phyloP scores from a whole-genome alignment of 768 basidiomycete species.

The Chiua virens region DNA sequence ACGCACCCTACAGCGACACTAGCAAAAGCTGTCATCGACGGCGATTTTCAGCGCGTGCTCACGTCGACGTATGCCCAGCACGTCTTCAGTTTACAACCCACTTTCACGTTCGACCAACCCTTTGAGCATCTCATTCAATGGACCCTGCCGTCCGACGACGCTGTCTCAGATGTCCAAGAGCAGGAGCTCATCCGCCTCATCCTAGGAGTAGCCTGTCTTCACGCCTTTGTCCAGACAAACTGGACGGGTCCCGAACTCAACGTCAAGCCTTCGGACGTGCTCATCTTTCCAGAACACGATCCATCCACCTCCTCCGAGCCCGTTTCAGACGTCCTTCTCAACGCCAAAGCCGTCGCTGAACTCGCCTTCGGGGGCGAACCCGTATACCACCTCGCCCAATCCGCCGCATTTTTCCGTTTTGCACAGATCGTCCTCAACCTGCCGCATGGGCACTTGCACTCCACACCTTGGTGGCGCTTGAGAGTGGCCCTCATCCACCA shows the following conservation, averaged over 20 bases:
- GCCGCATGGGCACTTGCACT: conserved; percentile 48
- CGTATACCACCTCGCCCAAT: conserved; percentile 84
- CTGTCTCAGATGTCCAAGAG: conserved; percentile 35
- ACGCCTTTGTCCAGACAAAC: conserved; percentile 90
- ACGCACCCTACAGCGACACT: conserved; percentile 33
- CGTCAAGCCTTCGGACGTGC: conserved; percentile 44
- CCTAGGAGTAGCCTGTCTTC: conserved; percentile 76
- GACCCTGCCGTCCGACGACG: conserved; percentile 16
- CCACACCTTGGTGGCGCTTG: conserved; percentile 82
- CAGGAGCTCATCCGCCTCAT: conserved; percentile 59
- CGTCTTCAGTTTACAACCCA: conserved; percentile 35
- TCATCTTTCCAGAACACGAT: conserved; percentile 35
- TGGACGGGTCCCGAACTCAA: conserved; percentile 94
- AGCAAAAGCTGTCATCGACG: conserved; percentile 57
- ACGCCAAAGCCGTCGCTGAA: conserved; percentile 67
- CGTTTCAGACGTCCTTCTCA: conserved; percentile 50
- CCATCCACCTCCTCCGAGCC: neutral
- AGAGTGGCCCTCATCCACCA: conserved; percentile 72
- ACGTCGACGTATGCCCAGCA: conserved; percentile 44
- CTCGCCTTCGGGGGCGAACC: conserved; percentile 90
- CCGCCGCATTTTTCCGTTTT: conserved; percentile 69
- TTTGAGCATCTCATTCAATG: conserved; percentile 39
- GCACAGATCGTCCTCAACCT: conserved; percentile 67
- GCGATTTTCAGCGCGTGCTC: conserved; percentile 55
- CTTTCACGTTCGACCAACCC: conserved; percentile 38